Evolutionary conservation across 1,284 basidiomycete species (phyloP).

Genomic region (Malassezia arunalokei): DNA sequence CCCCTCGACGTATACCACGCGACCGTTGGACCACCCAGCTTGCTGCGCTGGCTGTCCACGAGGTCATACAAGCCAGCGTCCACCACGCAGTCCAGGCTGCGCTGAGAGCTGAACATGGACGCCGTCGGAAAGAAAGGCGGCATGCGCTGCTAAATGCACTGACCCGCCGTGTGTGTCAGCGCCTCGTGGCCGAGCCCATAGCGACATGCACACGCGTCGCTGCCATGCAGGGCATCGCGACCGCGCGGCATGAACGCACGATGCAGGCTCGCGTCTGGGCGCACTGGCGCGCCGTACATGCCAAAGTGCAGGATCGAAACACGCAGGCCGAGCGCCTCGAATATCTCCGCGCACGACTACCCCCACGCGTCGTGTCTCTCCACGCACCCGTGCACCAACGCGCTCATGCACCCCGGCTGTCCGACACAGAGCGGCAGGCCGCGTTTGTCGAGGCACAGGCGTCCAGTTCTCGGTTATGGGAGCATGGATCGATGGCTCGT

Average conservation of each 20-base stretch:
- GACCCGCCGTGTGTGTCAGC: not conserved
- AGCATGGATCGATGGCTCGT: not conserved
- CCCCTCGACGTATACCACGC: too few relatives aligned
- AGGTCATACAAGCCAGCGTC: not conserved
- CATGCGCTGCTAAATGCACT: not conserved
- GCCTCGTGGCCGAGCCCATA: not conserved
- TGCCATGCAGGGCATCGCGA: not conserved
- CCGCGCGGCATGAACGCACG: not conserved
- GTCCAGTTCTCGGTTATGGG: not conserved
- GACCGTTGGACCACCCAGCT: too few relatives aligned
- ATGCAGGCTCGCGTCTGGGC: not conserved
- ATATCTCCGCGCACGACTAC: conserved; percentile 5
- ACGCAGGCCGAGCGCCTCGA: conserved; percentile 7
- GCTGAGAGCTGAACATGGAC: not conserved
- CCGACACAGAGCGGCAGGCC: not conserved
- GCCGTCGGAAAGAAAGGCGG: not conserved
- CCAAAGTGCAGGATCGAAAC: conserved; percentile 1
- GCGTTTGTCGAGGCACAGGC: not conserved
- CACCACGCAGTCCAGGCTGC: not conserved
- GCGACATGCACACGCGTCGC: not conserved
- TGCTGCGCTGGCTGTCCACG: not conserved
- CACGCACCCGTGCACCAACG: not conserved
- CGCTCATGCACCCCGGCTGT: not conserved
- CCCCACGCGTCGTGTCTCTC: not conserved
- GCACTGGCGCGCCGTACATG: conserved; percentile 1